Evolutionary conservation across 2,329 filamentous ascomycete genomes (phyloP).

Genomic region (Claviceps pusilla): DNA sequence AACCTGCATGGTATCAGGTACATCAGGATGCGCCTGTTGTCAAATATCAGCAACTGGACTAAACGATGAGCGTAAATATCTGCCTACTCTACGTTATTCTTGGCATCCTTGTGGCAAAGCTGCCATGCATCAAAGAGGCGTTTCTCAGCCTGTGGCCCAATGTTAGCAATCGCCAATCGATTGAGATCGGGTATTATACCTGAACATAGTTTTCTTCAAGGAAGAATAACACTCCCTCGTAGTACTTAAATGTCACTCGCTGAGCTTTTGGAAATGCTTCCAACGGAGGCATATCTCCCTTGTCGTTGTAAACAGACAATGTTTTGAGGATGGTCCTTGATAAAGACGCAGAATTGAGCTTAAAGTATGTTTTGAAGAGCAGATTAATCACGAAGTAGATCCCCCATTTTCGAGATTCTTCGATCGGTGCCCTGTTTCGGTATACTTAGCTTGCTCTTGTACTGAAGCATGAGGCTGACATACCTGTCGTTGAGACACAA

Average conservation of each 20-base stretch:
- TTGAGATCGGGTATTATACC: constrained; percentile 26
- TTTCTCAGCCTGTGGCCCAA: constrained; percentile 49
- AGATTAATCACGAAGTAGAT: constrained; percentile 91
- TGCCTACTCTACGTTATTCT: constrained; percentile 64
- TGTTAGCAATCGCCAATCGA: background rate
- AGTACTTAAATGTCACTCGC: constrained; percentile 91
- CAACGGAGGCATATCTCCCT: constrained; percentile 66
- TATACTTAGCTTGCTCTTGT: background rate
- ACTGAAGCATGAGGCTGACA: constrained; percentile 32
- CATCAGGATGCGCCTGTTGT: constrained; percentile 69
- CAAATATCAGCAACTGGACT: constrained; percentile 10
- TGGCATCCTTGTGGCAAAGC: constrained; percentile 60
- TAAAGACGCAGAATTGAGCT: constrained; percentile 75
- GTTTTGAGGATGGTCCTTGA: constrained; percentile 82
- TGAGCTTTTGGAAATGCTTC: constrained; percentile 76
- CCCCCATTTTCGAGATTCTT: constrained; percentile 93
- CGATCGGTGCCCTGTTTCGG: constrained; percentile 51
- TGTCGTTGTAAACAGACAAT: constrained; percentile 54
- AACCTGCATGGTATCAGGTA: constrained; percentile 92
- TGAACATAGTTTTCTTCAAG: constrained; percentile 82
- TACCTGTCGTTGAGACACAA: constrained; percentile 82
- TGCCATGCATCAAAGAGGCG: constrained; percentile 67
- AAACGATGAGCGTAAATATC: background rate
- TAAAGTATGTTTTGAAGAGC: constrained; percentile 97
- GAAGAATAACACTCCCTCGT: constrained; percentile 84